A percentile compares a stretch with the other conserved stretches of the same genome.
These are phyloP conservation scores for Omphalotus olearius DNA, from an alignment of 1,284 basidiomycete genomes.

Conservation along the genomic window DNA sequence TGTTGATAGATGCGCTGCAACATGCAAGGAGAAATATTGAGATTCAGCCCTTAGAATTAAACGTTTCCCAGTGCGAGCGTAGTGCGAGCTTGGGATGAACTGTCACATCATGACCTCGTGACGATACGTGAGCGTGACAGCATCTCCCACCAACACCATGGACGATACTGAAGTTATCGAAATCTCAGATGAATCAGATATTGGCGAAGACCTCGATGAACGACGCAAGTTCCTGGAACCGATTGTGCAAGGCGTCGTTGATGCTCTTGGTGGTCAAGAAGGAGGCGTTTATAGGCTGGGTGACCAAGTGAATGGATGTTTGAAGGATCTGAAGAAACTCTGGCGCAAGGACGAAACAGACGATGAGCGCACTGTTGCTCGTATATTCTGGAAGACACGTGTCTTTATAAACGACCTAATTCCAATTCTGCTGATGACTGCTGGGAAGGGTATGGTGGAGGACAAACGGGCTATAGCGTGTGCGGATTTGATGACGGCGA, in stretches of 20 bases:
- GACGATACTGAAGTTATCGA: constrained; percentile 12
- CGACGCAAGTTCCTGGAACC: constrained; percentile 57
- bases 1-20: too few relatives aligned
- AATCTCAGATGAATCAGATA: constrained; percentile 11
- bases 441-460: constrained; percentile 71
- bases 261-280: constrained; percentile 70
- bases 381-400: constrained; percentile 83
- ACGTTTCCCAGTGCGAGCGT: too few relatives aligned
- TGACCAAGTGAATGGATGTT: constrained; percentile 79
- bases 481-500: constrained; percentile 86
- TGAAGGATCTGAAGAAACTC: constrained; percentile 90
- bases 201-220: constrained; percentile 24
- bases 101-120: too few relatives aligned
- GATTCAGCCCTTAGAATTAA: too few relatives aligned
- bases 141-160: constrained; percentile 1
- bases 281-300: constrained; percentile 75
- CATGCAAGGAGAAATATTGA: too few relatives aligned
- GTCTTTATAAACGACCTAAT: constrained; percentile 83
- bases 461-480: constrained; percentile 85
- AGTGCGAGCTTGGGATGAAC: too few relatives aligned
- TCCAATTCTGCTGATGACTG: constrained; percentile 78
- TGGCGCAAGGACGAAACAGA: constrained; percentile 95
- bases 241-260: constrained; percentile 65
- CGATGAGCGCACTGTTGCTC: constrained; percentile 90
- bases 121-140: neutral